Base-by-base conservation (phyloP, 73 alveolate genomes). In the Tetrahymena elliotti region DNA sequence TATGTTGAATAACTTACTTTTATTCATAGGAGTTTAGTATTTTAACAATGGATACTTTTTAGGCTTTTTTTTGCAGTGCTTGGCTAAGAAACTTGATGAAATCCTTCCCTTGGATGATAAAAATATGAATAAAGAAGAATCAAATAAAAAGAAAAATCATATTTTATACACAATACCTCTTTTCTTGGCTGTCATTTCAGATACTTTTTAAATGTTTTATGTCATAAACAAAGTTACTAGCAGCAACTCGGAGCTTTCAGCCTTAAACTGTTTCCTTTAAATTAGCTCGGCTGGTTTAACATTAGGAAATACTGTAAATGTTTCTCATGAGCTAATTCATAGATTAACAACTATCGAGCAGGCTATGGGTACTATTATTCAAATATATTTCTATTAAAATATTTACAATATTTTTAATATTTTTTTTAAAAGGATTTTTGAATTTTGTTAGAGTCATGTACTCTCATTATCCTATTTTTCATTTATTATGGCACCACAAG, bases 251-350 rank as follows among this genome's bases (percentile, higher is more conserved):
- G 1, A 68, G 6, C 22, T 68, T 6, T 68, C 88, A 22, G 36
- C 35, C 11, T 31, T 68, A 16, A 68, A 68, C 88, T 68, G 88
- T 16, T 68, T 68, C 22, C 88, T 68, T 68, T 10, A 22, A 16
- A 27, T 68, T 22, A 27, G 34, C 36, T 68, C 88, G 10, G 88
- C 88, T 3, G 88, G 88, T n/a, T 68, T 68, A 31, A 68, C 88
- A 18, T 27, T 68, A 16, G 88, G 88, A 3, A 68, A 68, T 68
- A 68, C 88, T 6, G 38, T 68, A 2, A 95, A 96, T 20, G 94
- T 97, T 5, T 98, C 98, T 34, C 99, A 98, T 97, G 99, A 98
- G 95, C 95, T 97, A n/a, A 53, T 97, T 52, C 99, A 98, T 93
- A 97, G 98, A 93, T 96, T 96, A 92, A 93, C 95, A 37, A 53